Evolutionary conservation across 257 asterid genomes (phyloP), one percentile per base, ranked within the genome.

Genomic region (Paulownia fortunei): DNA sequence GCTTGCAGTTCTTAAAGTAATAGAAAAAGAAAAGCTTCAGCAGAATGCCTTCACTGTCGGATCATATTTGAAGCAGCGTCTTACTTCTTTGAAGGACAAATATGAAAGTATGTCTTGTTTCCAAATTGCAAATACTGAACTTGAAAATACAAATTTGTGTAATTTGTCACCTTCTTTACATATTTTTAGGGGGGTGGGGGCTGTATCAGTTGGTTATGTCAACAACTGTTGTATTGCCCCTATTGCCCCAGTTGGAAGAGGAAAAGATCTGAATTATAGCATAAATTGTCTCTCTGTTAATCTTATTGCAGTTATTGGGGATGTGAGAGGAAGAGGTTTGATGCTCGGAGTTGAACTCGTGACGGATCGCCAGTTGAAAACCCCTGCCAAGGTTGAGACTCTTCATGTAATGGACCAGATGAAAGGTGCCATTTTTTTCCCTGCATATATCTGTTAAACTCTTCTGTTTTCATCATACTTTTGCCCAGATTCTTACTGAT

Each of bases 321-420:
- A 94, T 78, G 98, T 94, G 8, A 88, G 99, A 82, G 99, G 99
- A 76, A 92, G 96, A 81, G 99, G 99, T 27, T 62, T 95, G 79
- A 85, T 95, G 90, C 92, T 95, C 27, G 98, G 98, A 6, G 87
- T 95, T 60, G 99, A 95, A 80, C 97, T 95, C 8, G 99, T 95
- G n/a, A 87, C 84, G 3, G 94, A 95, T 79, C 91, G 88, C 23
- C 64, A 89, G 56, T 55, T 79, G 47, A 93, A 95, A 89, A 87
- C 91, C 24, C 98, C 98, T 3, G 99, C 98, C 18, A 95, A 88
- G 56, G 86, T 46, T 10, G 98, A 92, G 87, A 94, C 89, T 56
- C 80, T 90, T 16, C 89, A 87, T 58, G 56, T 89, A 42, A 92
- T 94, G 98, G 93, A 92, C 2, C 88, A 89, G 62, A 88, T 94